These are phyloP conservation scores for Xylariaceae sp. DNA, from an alignment of 2,329 filamentous ascomycete genomes.

Conservation along the genomic window DNA sequence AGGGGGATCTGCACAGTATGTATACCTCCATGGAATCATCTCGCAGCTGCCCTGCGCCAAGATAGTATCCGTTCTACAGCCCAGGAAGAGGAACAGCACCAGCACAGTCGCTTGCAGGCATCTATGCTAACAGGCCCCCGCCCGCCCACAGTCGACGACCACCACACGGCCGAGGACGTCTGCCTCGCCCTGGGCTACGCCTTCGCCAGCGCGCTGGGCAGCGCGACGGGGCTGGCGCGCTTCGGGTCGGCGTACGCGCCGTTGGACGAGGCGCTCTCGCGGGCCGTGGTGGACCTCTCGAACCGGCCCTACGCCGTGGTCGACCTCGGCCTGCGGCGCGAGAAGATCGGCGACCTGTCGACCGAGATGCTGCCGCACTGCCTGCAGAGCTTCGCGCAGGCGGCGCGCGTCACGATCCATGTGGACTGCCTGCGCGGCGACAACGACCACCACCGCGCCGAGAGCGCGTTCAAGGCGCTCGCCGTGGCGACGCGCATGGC, in stretches of 20 bases:
- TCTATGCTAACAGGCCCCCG: no score
- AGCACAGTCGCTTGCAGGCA: no score
- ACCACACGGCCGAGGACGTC: conserved; percentile 95
- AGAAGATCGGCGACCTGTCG: conserved; percentile 90
- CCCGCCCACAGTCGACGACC: conserved; percentile 95
- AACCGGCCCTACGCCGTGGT: conserved; percentile 85
- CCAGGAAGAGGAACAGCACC: no score
- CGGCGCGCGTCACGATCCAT: conserved; percentile 86
- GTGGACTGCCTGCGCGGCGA: conserved; percentile 86
- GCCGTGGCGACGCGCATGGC: conserved; percentile 81
- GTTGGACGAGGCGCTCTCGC: conserved; percentile 89
- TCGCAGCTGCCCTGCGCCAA: no score
- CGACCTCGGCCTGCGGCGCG: conserved; percentile 78
- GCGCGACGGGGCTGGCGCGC: conserved; percentile 74
- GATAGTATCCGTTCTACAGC: no score
- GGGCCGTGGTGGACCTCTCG: conserved; percentile 90
- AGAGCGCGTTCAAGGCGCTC: conserved; percentile 95
- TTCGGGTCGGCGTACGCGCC: conserved; percentile 92
- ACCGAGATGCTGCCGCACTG: conserved; percentile 98
- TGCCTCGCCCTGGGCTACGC: conserved; percentile 86
- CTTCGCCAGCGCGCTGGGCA: conserved; percentile 76
- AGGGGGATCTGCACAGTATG: conserved; percentile 87
- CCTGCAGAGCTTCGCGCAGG: conserved; percentile 88
- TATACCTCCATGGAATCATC: conserved; percentile 21
- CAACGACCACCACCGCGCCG: conserved; percentile 94